Evolutionary conservation across 768 basidiomycete genomes (phyloP), one percentile per base, ranked within the genome.

Genomic region (Jaapia argillacea): DNA sequence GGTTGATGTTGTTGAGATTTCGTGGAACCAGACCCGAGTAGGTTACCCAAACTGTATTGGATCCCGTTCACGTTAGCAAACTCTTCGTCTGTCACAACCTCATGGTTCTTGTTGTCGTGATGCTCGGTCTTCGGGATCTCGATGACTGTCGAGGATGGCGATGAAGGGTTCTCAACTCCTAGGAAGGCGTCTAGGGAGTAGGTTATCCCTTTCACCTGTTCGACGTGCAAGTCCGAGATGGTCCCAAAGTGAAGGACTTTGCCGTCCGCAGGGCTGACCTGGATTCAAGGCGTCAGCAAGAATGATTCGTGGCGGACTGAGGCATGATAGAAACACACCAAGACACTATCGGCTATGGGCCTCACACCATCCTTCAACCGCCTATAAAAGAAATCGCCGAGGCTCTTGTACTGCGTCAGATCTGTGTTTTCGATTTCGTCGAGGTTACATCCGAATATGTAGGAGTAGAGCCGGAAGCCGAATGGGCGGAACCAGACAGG

Each of bases 21-120:
- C 6, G 65, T 58, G 0, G 71, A 61, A 3, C 56, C 48, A 3
- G 68, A 64, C 20, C 94, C 94, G 39, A 98, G 70, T 26, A 98
- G 83, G 52, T 90, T 77, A 41, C 84, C 80, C n/a, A 99, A 76
- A 35, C 81, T 89, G 65, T 99, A 98, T 55, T 88, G 82, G 54
- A 99, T 96, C 36, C 93, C 92, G 55, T 99, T 99, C 52, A 99
- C 88, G 56, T 89, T 83, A 3, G 94, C 96, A 55, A 99, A 99
- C 49, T 93, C 83, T 48, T 70, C 75, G 64, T 97, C 87, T 55
- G 87, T 75, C 27, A 94, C 85, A 16, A 76, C 64, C 23, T 71
- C 70, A 64, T 74, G 70, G 45, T 78, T 73, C 23, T 67, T 61
- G n/a, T n/a, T n/a, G n/a, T n/a, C n/a, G n/a, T n/a, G n/a, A n/a